Evolutionary conservation across 208 protist genomes (phyloP).

Genomic region (Trypanosoma boissoni): DNA sequence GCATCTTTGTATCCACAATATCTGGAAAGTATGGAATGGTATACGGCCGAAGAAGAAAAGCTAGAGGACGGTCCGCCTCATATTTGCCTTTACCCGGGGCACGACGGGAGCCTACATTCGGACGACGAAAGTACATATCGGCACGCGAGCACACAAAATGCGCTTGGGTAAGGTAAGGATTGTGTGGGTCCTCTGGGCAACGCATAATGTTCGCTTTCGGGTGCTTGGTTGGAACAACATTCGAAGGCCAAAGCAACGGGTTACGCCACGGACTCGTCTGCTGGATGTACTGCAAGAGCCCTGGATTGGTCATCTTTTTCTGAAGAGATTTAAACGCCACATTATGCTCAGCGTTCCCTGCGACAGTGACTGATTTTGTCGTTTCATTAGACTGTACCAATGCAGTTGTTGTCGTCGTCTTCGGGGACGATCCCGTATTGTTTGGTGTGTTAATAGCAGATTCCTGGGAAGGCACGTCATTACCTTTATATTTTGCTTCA

Average conservation of each 20-base stretch:
- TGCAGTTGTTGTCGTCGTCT: background rate
- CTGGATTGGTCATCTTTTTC: slow-evolving; percentile 52
- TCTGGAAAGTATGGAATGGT: slow-evolving; percentile 90
- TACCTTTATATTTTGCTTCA: slow-evolving; percentile 1
- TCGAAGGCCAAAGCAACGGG: slow-evolving; percentile 67
- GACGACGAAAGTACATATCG: slow-evolving; percentile 82
- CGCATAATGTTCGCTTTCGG: slow-evolving; percentile 86
- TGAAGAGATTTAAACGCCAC: slow-evolving; percentile 48
- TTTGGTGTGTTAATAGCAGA: no score
- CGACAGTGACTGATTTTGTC: background rate
- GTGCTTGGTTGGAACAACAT: slow-evolving; percentile 84
- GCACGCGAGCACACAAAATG: slow-evolving; percentile 77
- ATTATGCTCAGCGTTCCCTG: slow-evolving; percentile 25
- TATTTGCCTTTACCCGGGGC: slow-evolving; percentile 75
- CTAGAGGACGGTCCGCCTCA: slow-evolving; percentile 64
- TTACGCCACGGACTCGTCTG: slow-evolving; percentile 89
- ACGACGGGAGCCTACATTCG: slow-evolving; percentile 62
- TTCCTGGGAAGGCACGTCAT: background rate
- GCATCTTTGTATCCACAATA: slow-evolving; percentile 82
- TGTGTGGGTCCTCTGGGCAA: slow-evolving; percentile 75
- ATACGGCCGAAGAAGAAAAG: slow-evolving; percentile 61
- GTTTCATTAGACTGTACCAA: background rate
- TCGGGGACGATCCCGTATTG: no score
- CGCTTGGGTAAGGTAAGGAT: slow-evolving; percentile 82
- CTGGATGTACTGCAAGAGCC: slow-evolving; percentile 59